phyloP scores from a whole-genome alignment of 1,284 basidiomycete genomes.

The Malassezia psittaci region DNA sequence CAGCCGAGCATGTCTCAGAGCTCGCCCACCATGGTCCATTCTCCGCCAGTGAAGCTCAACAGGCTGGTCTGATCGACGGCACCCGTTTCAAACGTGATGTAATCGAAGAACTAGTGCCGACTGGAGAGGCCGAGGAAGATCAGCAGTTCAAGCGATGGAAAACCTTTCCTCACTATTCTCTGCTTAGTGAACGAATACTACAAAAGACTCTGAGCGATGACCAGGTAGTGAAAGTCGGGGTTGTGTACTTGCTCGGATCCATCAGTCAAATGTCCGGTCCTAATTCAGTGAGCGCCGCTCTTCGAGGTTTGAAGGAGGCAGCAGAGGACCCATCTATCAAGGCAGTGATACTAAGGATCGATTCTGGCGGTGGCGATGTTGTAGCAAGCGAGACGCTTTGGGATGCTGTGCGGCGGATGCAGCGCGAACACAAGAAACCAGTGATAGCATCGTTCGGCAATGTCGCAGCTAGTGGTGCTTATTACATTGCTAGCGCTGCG shows the following conservation, averaged over 20 bases:
- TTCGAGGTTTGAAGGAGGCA: slow-evolving; percentile 49
- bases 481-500: slow-evolving; percentile 42
- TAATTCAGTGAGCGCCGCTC: slow-evolving; percentile 44
- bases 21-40: slow-evolving; percentile 48
- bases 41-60: slow-evolving; percentile 43
- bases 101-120: slow-evolving; percentile 22
- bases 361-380: slow-evolving; percentile 50
- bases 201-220: slow-evolving; percentile 32
- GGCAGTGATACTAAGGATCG: slow-evolving; percentile 49
- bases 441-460: slow-evolving; percentile 51
- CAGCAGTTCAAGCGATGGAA: slow-evolving; percentile 20
- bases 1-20: slow-evolving; percentile 35
- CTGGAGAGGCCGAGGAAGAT: slow-evolving; percentile 23
- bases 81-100: slow-evolving; percentile 46
- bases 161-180: slow-evolving; percentile 30
- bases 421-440: slow-evolving; percentile 45
- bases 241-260: slow-evolving; percentile 49
- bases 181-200: slow-evolving; percentile 21
- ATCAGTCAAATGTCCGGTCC: slow-evolving; percentile 42
- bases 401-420: slow-evolving; percentile 48
- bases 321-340: slow-evolving; percentile 48
- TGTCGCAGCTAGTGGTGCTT: slow-evolving; percentile 49
- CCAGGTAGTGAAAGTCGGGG: slow-evolving; percentile 45
- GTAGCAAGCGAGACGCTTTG: slow-evolving; percentile 50
- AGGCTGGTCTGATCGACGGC: slow-evolving; percentile 47